These are phyloP conservation scores for Atalantia buxifolia DNA, from an alignment of 345 rosid genomes.

Conservation along the genomic window DNA sequence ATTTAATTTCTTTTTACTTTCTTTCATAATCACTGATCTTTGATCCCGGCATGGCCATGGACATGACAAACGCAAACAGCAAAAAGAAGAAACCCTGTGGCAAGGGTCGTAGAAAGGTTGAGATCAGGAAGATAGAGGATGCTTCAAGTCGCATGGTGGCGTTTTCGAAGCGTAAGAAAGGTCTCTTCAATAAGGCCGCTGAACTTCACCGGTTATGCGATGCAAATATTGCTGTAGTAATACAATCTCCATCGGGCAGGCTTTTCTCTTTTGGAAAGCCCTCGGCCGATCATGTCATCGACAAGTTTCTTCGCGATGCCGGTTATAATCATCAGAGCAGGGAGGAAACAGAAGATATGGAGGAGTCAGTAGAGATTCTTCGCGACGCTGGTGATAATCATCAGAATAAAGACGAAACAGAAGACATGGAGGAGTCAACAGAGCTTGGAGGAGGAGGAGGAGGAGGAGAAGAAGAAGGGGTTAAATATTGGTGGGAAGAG, in stretches of 20 bases:
- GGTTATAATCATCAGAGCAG: neutral
- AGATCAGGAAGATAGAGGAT: constrained; percentile 26
- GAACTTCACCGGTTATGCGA: constrained; percentile 18
- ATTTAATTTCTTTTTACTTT: neutral
- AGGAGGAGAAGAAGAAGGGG: no score
- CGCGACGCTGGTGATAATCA: neutral
- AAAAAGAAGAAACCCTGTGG: neutral
- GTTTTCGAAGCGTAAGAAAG: constrained; percentile 26
- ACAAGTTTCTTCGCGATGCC: neutral
- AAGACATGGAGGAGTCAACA: neutral
- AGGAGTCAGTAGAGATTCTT: neutral
- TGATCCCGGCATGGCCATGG: no score
- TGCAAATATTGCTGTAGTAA: constrained; percentile 20
- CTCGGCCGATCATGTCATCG: neutral
- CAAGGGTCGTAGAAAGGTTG: constrained; percentile 18
- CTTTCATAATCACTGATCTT: neutral
- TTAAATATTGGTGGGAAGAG: constrained; percentile 8
- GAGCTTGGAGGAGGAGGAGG: neutral
- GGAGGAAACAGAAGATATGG: neutral
- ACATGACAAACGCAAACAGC: neutral
- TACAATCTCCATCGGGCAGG: constrained; percentile 15
- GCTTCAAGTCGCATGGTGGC: constrained; percentile 16
- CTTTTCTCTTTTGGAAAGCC: constrained; percentile 11
- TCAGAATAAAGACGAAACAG: neutral
- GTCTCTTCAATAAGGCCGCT: constrained; percentile 25